phyloP scores from a whole-genome alignment of 2,329 filamentous ascomycete genomes.

The Xylaria sp. region DNA sequence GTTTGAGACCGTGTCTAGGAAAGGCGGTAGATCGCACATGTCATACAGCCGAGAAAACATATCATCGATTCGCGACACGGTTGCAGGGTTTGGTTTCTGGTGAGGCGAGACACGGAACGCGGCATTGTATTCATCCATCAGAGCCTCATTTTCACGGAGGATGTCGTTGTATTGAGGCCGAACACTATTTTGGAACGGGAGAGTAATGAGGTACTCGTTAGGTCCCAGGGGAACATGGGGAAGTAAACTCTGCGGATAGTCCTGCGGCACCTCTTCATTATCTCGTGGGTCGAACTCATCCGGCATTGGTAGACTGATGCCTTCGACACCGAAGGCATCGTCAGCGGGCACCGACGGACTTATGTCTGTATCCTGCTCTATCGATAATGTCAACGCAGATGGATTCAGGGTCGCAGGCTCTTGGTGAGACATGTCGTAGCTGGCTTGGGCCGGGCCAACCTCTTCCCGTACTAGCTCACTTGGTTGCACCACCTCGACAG shows the following conservation, averaged over 20 bases:
- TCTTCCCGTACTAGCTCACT: constrained; percentile 10
- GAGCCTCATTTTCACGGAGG: constrained; percentile 46
- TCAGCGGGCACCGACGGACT: constrained; percentile 34
- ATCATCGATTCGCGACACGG: constrained; percentile 51
- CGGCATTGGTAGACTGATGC: constrained; percentile 15
- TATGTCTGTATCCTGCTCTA: constrained; percentile 33
- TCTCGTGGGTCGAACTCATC: constrained; percentile 16
- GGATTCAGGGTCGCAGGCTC: constrained; percentile 36
- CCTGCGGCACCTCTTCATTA: constrained; percentile 22
- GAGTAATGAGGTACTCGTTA: constrained; percentile 55
- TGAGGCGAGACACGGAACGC: constrained; percentile 46
- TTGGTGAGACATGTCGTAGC: constrained; percentile 21
- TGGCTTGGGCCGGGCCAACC: constrained; percentile 8
- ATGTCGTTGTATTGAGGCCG: constrained; percentile 56
- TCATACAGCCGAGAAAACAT: constrained; percentile 56
- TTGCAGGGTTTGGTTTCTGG: constrained; percentile 41
- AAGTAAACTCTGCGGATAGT: constrained; percentile 30
- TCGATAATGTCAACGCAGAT: constrained; percentile 35
- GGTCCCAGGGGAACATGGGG: constrained; percentile 33
- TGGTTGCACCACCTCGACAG: constrained; percentile 6
- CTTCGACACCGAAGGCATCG: constrained; percentile 24
- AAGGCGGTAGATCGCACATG: constrained; percentile 60
- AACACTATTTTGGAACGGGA: constrained; percentile 58
- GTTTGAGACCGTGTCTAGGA: constrained; percentile 49
- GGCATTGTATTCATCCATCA: constrained; percentile 48